These are phyloP conservation scores for Phycomyces nitens DNA, from an alignment of 192 early-diverging fungal species.

Conservation along the genomic window DNA sequence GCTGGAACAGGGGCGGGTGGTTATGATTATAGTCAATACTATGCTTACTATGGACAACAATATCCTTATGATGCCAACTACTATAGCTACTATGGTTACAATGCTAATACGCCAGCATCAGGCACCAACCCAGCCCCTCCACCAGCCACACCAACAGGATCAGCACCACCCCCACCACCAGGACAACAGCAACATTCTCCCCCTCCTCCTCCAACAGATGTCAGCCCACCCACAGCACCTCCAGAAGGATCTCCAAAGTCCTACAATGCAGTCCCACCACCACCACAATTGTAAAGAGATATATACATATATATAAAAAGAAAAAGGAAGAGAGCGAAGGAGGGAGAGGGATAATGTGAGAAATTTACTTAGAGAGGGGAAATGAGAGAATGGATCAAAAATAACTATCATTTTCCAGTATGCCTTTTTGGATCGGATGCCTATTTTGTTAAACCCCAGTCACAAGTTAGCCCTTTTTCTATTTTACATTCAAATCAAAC, in stretches of 20 bases:
- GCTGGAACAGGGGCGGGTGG: slow-evolving; percentile 7
- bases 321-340: neutral
- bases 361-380: neutral
- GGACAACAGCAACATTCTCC: slow-evolving; percentile 9
- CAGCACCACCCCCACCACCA: neutral
- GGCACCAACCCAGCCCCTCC: slow-evolving; percentile 18
- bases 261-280: slow-evolving; percentile 4
- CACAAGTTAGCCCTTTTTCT: too few relatives aligned
- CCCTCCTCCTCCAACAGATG: neutral
- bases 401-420: neutral
- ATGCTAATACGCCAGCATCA: slow-evolving; percentile 11
- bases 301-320: neutral
- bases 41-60: slow-evolving; percentile 30
- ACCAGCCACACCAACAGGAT: neutral
- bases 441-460: too few relatives aligned
- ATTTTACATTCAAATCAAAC: too few relatives aligned
- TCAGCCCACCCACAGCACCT: neutral
- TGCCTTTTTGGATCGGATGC: too few relatives aligned
- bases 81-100: slow-evolving; percentile 18
- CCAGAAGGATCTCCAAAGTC: slow-evolving; percentile 12
- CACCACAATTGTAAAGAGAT: neutral
- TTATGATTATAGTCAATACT: slow-evolving; percentile 28
- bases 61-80: slow-evolving; percentile 23
- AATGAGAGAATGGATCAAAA: neutral
- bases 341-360: neutral